Evolutionary conservation across 345 rosid species (phyloP).

Genomic region (Arabidopsis arenosa): DNA sequence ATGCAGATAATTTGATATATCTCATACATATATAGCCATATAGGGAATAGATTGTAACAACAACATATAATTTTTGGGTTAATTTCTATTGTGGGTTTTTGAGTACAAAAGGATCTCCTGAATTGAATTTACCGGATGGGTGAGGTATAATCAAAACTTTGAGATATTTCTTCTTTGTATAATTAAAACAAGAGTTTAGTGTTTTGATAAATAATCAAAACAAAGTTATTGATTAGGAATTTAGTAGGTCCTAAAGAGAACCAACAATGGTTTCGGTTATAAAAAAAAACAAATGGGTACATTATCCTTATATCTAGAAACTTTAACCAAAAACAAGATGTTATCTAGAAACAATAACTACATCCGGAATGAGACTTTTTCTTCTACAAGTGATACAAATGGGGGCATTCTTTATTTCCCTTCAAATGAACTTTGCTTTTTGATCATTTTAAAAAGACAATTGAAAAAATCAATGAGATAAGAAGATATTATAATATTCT

Average conservation of each 20-base stretch:
- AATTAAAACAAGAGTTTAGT: neutral
- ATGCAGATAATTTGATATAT: neutral
- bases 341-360: slow-evolving; percentile 19
- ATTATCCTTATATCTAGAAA: slow-evolving; percentile 22
- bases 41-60: neutral
- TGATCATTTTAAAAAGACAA: slow-evolving; percentile 10
- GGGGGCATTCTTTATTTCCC: slow-evolving; percentile 3
- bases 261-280: slow-evolving; percentile 7
- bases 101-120: neutral
- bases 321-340: slow-evolving; percentile 2
- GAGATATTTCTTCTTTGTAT: neutral
- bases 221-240: slow-evolving; percentile 11
- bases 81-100: neutral
- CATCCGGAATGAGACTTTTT: neutral
- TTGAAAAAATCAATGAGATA: slow-evolving; percentile 36
- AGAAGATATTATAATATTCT: neutral
- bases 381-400: neutral
- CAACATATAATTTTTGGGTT: neutral
- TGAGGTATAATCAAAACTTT: neutral
- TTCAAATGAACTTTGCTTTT: slow-evolving; percentile 32
- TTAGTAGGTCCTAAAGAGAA: slow-evolving; percentile 10
- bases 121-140: neutral
- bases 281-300: neutral
- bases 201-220: slow-evolving; percentile 6
- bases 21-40: neutral